phyloP scores from a whole-genome alignment of 176 grass and related monocot species.

The Aechmea fasciata region DNA sequence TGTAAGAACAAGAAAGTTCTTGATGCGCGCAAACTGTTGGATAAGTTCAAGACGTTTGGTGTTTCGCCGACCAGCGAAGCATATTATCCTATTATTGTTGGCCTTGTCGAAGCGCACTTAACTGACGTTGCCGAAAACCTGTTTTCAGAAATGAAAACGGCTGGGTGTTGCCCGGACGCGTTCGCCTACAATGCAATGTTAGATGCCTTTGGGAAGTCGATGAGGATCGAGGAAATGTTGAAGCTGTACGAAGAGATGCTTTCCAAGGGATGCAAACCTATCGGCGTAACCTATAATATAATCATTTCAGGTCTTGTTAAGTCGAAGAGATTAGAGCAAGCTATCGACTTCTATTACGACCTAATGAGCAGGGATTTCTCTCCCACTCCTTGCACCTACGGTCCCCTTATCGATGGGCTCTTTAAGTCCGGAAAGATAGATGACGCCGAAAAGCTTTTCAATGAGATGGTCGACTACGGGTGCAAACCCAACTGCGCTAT shows the following conservation, averaged over 20 bases:
- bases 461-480: slow-evolving; percentile 66
- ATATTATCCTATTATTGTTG: slow-evolving; percentile 73
- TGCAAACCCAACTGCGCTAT: slow-evolving; percentile 74
- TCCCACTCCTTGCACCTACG: slow-evolving; percentile 77
- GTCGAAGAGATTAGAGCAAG: slow-evolving; percentile 50
- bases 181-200: slow-evolving; percentile 78
- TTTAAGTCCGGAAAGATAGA: slow-evolving; percentile 57
- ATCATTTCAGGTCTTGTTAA: slow-evolving; percentile 89
- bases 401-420: slow-evolving; percentile 81
- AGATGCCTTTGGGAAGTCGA: slow-evolving; percentile 74
- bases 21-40: slow-evolving; percentile 49
- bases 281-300: slow-evolving; percentile 74
- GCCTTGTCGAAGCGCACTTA: slow-evolving; percentile 54
- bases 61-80: slow-evolving; percentile 42
- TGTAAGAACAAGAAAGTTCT: slow-evolving; percentile 61
- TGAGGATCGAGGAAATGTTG: slow-evolving; percentile 64
- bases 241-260: slow-evolving; percentile 73
- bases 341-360: slow-evolving; percentile 68
- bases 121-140: slow-evolving; percentile 43
- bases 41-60: slow-evolving; percentile 53
- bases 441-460: slow-evolving; percentile 62
- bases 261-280: slow-evolving; percentile 47
- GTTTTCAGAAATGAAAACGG: slow-evolving; percentile 68
- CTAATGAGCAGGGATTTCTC: slow-evolving; percentile 54
- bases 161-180: slow-evolving; percentile 56